These are phyloP conservation scores for Lachancea dasiensis DNA, from an alignment of 805 yeast species.

Conservation along the genomic window DNA sequence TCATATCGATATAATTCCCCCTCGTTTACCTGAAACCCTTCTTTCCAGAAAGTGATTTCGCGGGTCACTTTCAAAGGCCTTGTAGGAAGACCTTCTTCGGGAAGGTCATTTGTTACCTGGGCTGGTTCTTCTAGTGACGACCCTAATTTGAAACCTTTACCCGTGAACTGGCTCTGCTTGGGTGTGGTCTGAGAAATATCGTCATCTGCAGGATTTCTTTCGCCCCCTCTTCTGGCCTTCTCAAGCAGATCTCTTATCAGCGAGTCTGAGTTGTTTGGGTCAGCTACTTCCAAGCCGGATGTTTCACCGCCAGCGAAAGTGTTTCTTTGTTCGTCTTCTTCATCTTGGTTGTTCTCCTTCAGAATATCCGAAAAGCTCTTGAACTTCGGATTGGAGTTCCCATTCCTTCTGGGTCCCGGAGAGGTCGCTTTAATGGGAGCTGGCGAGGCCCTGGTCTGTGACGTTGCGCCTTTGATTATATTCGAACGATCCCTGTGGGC, in stretches of 20 bases:
- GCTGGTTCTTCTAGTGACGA: conserved; percentile 31
- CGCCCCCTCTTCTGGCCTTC: conserved; percentile 61
- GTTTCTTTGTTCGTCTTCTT: conserved; percentile 53
- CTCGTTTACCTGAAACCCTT: conserved; percentile 93
- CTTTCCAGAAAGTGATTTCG: conserved; percentile 90
- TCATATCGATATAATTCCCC: conserved; percentile 83
- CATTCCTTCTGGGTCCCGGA: conserved; percentile 9
- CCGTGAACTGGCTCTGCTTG: conserved; percentile 35
- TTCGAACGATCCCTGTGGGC: neutral
- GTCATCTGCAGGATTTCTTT: conserved; percentile 33
- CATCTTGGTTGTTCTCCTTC: conserved; percentile 31
- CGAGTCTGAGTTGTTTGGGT: conserved; percentile 48
- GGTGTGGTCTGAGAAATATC: conserved; percentile 26
- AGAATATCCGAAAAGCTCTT: conserved; percentile 37
- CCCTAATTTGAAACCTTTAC: conserved; percentile 40
- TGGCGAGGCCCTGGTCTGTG: conserved; percentile 5
- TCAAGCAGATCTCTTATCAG: conserved; percentile 52
- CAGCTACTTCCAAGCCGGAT: conserved; percentile 73
- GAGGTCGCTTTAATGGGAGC: conserved; percentile 11
- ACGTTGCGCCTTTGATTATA: neutral
- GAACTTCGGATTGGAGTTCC: conserved; percentile 28
- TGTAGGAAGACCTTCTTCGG: conserved; percentile 22
- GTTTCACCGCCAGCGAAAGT: conserved; percentile 66
- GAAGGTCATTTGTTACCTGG: conserved; percentile 34
- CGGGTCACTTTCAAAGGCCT: conserved; percentile 54